Base-by-base conservation (phyloP, 768 basidiomycete genomes). In the Lentinus brumalis region DNA sequence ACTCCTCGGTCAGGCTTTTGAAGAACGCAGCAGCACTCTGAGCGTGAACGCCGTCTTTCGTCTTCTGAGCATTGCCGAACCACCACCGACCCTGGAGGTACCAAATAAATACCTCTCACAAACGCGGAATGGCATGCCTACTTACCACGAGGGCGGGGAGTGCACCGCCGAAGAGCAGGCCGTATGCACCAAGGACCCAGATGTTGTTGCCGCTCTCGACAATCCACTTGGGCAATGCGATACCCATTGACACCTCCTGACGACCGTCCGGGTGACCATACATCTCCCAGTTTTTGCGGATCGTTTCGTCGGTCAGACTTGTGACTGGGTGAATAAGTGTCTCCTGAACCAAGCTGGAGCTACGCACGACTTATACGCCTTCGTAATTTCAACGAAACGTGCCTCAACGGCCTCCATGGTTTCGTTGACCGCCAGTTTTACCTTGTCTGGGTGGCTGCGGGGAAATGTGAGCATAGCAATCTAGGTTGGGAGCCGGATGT, bases 261-360 rank as follows among this genome's bases (percentile, higher is more conserved):
- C 93, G 89, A 7, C 97, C 97, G 72, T 99, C 97, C 0, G 97
- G 97, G 70, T 99, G 90, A 2, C 95, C 94, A 65, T 91, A 98
- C 40, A 87, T 79, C 66, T 91, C 86, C 78, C 87, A 87, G 74
- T 99, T 99, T 69, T 89, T 86, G 44, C 95, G 91, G 56, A 94
- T 94, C 5, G 84, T 88, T 70, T 93, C 92, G 75, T 99, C 95
- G 0, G 96, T 98, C 29, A 99, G 77, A 8, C 92, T 94, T 14
- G 4, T 15, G 16, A 29, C 2, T 35, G 18, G 4, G 21, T 45
- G 31, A 65, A 54, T 55, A 45, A 52, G 21, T 15, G n/a, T 16
- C 5, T 29, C 0, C 21, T 26, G 21, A 2, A 3, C 18, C 46
- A 29, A 12, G 18, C 26, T n/a, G 5, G 61, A 26, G 21, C 1